Percentiles rank a stretch among this genome's conserved stretches.
Evolutionary conservation across 768 basidiomycete genomes (phyloP).

Genomic region (Boletus reticulatus): DNA sequence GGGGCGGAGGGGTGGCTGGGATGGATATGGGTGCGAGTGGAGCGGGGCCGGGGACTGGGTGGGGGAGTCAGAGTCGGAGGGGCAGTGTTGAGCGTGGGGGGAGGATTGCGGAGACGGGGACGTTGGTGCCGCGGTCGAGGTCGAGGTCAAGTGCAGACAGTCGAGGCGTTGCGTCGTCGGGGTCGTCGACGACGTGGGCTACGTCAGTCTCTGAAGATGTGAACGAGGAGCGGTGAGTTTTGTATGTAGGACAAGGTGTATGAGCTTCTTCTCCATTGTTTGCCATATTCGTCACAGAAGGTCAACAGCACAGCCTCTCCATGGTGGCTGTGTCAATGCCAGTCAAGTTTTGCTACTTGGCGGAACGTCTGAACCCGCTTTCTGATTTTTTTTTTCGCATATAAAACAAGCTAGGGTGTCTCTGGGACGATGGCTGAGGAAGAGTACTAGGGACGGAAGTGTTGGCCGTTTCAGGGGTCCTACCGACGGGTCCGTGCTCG

Average conservation of each 20-base stretch:
- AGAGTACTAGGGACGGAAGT: no score
- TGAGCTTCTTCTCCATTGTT: no score
- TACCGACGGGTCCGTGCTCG: constrained; percentile 20
- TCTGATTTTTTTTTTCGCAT: no score
- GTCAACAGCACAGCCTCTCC: no score
- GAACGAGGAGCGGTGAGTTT: not conserved
- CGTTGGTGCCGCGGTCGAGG: constrained; percentile 40
- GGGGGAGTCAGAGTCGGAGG: constrained; percentile 40
- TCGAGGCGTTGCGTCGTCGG: constrained; percentile 30
- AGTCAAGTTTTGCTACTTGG: no score
- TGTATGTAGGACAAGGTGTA: no score
- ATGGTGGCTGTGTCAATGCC: no score
- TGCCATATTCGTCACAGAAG: no score
- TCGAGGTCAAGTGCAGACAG: constrained; percentile 44
- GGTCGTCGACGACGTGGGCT: no score
- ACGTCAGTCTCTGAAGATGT: not conserved
- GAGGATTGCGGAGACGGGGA: constrained; percentile 68
- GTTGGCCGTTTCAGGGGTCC: constrained; percentile 8
- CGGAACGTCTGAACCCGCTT: no score
- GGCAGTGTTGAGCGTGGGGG: constrained; percentile 62
- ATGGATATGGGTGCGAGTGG: not conserved
- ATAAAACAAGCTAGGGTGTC: no score
- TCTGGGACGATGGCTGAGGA: no score
- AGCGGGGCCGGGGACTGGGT: not conserved
- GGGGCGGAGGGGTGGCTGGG: constrained; percentile 23